Percentiles rank a stretch among this genome's conserved stretches.
phyloP scores from a whole-genome alignment of 495 filamentous ascomycete genomes.

The Hypomontagnella monticulosa region DNA sequence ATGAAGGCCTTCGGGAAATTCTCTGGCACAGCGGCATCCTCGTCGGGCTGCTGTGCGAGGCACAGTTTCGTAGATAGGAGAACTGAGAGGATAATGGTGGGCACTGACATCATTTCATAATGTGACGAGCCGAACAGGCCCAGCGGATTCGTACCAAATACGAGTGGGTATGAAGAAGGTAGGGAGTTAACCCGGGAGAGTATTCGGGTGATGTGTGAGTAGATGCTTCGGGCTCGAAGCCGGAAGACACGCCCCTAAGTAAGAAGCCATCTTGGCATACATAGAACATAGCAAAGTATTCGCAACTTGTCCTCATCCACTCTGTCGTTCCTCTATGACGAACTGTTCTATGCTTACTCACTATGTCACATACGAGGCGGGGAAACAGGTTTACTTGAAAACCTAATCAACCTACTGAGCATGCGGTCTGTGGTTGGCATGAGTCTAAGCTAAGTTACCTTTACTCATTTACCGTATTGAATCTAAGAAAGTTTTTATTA shows the following conservation, averaged over 20 bases:
- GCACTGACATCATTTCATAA: neutral
- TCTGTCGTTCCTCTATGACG: neutral
- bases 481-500: neutral
- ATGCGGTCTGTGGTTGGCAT: slow-evolving; percentile 9
- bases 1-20: slow-evolving; percentile 37
- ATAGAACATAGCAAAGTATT: neutral
- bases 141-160: too few species aligned
- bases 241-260: too few species aligned
- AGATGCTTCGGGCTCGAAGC: too few species aligned
- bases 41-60: neutral
- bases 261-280: too few species aligned
- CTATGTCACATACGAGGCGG: slow-evolving; percentile 25
- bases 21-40: slow-evolving; percentile 5
- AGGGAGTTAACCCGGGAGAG: too few species aligned
- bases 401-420: slow-evolving; percentile 11
- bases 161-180: too few species aligned
- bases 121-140: neutral
- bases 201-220: too few species aligned
- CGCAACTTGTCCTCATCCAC: too few species aligned
- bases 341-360: neutral
- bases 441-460: slow-evolving; percentile 3
- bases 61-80: slow-evolving; percentile 3
- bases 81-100: neutral
- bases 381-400: slow-evolving; percentile 18
- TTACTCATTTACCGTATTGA: neutral